Evolutionary conservation across 2,329 filamentous ascomycete species (phyloP), one percentile per base, ranked within the genome.

Genomic region (Alternaria incomplexa): DNA sequence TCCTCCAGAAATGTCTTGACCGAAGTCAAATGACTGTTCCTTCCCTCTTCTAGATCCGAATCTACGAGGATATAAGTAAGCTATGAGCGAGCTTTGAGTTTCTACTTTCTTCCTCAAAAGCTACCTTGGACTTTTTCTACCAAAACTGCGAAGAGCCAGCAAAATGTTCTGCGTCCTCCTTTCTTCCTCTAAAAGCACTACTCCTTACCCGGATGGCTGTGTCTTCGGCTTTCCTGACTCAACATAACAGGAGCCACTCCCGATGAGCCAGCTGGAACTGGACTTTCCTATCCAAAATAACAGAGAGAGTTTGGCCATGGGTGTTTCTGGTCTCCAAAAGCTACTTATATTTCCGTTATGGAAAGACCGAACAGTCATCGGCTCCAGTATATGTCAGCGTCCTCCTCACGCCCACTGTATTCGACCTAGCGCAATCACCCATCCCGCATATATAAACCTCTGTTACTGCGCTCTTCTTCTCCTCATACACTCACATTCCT

Each of bases 331-430:
- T 11, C 36, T 40, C 36, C 9, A 11, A 40, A 40, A 2, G 32
- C 0, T 40, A 40, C 0, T 1, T 40, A 0, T n/a, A 40, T 0
- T n/a, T n/a, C 2, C 32, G 15, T 4, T 9, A 36, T 36, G 32
- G 32, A 36, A 36, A 36, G 8, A n/a, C 2, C 5, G 15, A 36
- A 10, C 0, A 2, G 8, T n/a, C 0, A 1, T n/a, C 1, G 0
- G 15, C 4, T 4, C 15, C 3, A 0, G 32, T 1, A 5, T 2
- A 40, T 40, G n/a, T 40, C 36, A 1, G 36, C 8, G 5, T 11
- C 36, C n/a, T 40, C 3, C 36, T 17, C n/a, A 17, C 15, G 0
- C 2, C 36, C n/a, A 1, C n/a, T 40, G 5, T 40, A 17, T 17
- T 11, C 9, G n/a, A 17, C 36, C 36, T 40, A 40, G 36, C 36